Evolutionary conservation across 1,284 basidiomycete species (phyloP).

Genomic region (Apiotrichum laibachii): DNA sequence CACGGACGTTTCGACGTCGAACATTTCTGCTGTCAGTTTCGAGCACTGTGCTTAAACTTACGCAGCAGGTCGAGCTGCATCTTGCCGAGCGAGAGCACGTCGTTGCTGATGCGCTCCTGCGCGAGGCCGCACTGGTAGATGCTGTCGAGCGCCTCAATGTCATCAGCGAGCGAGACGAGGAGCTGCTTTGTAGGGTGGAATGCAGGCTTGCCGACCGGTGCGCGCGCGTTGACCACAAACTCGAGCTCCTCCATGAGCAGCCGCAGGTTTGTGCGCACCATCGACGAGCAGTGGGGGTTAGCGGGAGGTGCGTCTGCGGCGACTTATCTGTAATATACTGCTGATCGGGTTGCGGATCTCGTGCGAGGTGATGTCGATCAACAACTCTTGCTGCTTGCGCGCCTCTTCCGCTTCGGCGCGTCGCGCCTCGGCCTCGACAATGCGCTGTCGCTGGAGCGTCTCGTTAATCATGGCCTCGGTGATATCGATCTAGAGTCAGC

Average conservation of each 20-base stretch:
- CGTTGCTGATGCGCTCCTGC: slow-evolving; percentile 50
- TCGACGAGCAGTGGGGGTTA: slow-evolving; percentile 30
- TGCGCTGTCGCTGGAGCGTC: slow-evolving; percentile 36
- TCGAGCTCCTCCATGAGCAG: slow-evolving; percentile 40
- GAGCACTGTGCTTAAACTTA: too few species aligned
- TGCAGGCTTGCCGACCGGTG: background rate
- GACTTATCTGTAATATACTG: slow-evolving; percentile 18
- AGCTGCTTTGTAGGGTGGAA: slow-evolving; percentile 17
- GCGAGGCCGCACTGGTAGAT: slow-evolving; percentile 37
- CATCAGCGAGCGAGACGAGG: slow-evolving; percentile 17
- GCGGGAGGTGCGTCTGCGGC: too few species aligned
- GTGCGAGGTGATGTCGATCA: slow-evolving; percentile 50
- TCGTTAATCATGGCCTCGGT: slow-evolving; percentile 47
- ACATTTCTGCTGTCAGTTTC: slow-evolving; percentile 11
- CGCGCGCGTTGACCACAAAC: too few species aligned
- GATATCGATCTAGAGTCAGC: slow-evolving; percentile 39
- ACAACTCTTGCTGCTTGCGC: slow-evolving; percentile 45
- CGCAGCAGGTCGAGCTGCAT: slow-evolving; percentile 38
- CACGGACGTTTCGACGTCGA: slow-evolving; percentile 34
- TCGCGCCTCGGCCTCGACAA: slow-evolving; percentile 45
- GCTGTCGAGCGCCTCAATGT: slow-evolving; percentile 24
- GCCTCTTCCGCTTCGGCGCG: slow-evolving; percentile 47
- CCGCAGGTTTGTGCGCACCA: slow-evolving; percentile 45
- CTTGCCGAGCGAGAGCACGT: slow-evolving; percentile 46
- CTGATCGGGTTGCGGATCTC: slow-evolving; percentile 41